A percentile compares a stretch with the other conserved stretches of the same genome.
These are phyloP conservation scores for Cordyceps farinosa DNA, from an alignment of 2,329 filamentous ascomycete species.

Conservation along the genomic window DNA sequence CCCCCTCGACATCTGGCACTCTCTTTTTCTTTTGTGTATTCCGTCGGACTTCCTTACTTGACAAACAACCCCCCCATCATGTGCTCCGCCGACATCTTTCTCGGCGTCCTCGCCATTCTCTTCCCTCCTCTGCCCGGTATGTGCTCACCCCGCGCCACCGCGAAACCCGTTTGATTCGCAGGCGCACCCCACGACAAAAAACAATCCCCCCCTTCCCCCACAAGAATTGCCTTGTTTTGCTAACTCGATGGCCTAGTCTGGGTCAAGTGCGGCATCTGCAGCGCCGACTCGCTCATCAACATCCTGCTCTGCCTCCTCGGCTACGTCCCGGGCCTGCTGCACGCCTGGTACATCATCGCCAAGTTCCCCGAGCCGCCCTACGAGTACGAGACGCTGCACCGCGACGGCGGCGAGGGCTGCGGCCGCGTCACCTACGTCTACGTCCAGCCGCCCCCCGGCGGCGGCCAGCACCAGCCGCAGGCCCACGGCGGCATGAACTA, in stretches of 20 bases:
- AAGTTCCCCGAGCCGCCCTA: conserved; percentile 74
- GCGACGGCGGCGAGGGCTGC: conserved; percentile 45
- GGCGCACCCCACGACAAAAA: neutral
- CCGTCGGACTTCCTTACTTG: neutral
- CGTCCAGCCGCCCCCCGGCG: conserved; percentile 50
- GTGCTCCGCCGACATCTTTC: conserved; percentile 60
- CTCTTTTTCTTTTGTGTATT: neutral
- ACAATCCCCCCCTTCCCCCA: neutral
- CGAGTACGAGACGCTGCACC: conserved; percentile 64
- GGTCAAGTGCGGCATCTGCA: conserved; percentile 94
- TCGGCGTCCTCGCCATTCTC: conserved; percentile 60
- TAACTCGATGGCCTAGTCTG: conserved; percentile 56
- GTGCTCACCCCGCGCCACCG: conserved; percentile 27
- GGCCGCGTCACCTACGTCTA: conserved; percentile 67
- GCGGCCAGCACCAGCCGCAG: conserved; percentile 37
- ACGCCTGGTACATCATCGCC: conserved; percentile 97
- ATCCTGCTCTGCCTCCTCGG: conserved; percentile 80
- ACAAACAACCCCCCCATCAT: conserved; percentile 34
- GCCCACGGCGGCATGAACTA: conserved; percentile 45
- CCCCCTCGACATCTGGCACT: no score
- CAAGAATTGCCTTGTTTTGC: neutral
- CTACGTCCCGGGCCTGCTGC: conserved; percentile 81
- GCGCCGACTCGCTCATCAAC: conserved; percentile 90
- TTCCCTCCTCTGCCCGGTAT: conserved; percentile 64
- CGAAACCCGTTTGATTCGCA: neutral